Evolutionary conservation across 1,284 basidiomycete species (phyloP).

Genomic region (Cryptococcus neoformans): DNA sequence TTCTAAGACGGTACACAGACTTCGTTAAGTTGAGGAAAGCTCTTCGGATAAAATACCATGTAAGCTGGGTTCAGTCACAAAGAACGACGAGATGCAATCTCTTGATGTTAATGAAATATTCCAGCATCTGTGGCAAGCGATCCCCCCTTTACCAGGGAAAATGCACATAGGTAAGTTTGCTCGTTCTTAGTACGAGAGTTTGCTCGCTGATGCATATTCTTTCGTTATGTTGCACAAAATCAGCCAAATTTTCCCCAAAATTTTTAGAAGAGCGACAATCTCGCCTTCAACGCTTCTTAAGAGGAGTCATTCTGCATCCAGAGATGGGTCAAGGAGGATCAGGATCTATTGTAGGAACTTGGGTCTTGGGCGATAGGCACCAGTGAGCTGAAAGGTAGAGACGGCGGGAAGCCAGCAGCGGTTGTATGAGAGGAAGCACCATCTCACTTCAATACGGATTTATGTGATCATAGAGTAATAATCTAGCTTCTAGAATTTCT

Average conservation of each 20-base stretch:
- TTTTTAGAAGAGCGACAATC: slow-evolving; percentile 40
- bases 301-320: slow-evolving; percentile 42
- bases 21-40: slow-evolving; percentile 33
- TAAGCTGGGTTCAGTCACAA: slow-evolving; percentile 11
- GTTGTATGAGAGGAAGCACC: too few relatives aligned
- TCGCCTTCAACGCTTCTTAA: slow-evolving; percentile 39
- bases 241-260: slow-evolving; percentile 40
- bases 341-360: slow-evolving; percentile 26
- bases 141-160: slow-evolving; percentile 39
- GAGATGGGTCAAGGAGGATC: slow-evolving; percentile 41
- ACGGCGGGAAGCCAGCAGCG: too few relatives aligned
- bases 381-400: not conserved
- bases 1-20: slow-evolving; percentile 41
- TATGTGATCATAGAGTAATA: too few relatives aligned
- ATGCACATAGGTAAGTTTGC: slow-evolving; percentile 40
- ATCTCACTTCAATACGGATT: too few relatives aligned
- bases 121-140: slow-evolving; percentile 31
- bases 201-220: not conserved
- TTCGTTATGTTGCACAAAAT: not conserved
- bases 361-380: slow-evolving; percentile 27
- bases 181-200: not conserved
- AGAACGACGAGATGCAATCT: not conserved
- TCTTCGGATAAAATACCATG: slow-evolving; percentile 29
- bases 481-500: too few relatives aligned
- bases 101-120: not conserved